Evolutionary conservation across 140 eudicot genomes (phyloP).

Genomic region (Bidens hawaiensis): DNA sequence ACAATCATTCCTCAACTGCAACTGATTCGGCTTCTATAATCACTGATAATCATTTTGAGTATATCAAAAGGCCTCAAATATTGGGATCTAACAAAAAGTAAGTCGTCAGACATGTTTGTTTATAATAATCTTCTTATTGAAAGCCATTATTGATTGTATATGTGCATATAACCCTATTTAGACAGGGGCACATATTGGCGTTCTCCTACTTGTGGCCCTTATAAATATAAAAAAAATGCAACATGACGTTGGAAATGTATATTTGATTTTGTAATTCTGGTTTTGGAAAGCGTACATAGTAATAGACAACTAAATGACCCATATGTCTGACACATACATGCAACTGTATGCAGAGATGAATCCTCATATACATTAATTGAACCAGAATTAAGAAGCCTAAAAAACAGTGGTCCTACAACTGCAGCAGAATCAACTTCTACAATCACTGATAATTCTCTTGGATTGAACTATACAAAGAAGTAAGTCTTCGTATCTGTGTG

Average conservation of each 20-base stretch:
- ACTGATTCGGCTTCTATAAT: conserved; percentile 1
- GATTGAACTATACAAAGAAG: no score
- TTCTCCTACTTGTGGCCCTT: neutral
- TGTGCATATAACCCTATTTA: neutral
- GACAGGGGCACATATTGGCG: neutral
- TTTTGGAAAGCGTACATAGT: neutral
- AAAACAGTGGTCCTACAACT: no score
- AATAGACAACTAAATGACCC: neutral
- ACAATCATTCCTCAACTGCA: neutral
- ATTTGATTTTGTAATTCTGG: neutral
- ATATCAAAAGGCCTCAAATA: neutral
- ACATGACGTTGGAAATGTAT: neutral
- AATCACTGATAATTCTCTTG: no score
- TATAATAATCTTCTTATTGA: neutral
- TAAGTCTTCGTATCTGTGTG: no score
- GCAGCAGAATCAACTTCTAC: no score
- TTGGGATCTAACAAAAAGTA: neutral
- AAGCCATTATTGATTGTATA: neutral
- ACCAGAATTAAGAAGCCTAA: no score
- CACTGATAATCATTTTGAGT: conserved; percentile 4
- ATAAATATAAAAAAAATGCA: neutral
- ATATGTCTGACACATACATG: neutral
- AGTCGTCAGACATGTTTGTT: neutral
- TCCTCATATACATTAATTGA: no score
- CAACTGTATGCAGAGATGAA: neutral